Base-by-base conservation (phyloP, 2,329 filamentous ascomycete species). In the Talaromyces sp. region DNA sequence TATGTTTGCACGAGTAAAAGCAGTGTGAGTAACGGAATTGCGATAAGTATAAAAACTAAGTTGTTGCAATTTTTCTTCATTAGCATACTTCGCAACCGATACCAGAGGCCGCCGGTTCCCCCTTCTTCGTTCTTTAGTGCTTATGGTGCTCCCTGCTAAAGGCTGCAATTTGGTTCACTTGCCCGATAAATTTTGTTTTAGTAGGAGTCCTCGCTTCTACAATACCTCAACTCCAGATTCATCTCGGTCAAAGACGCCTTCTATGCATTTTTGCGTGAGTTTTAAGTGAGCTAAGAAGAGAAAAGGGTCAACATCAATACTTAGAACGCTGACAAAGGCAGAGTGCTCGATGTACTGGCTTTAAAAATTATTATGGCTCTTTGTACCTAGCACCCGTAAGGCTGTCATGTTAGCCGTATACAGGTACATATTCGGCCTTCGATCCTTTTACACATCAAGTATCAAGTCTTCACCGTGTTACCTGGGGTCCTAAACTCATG, bases 361-460 rank as follows among this genome's bases (percentile, higher is more conserved):
- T 54, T 39, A 35, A 57, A n/a, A 66, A 31, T 60, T 67, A 4
- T 64, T 67, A 18, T 67, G 65, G 65, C 60, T 67, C n/a, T 59
- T 67, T 21, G 62, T 67, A 12, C 65, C 65, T 28, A 64, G 64
- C 16, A 67, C 65, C 14, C 37, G 58, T 9, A 56, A 57, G 54
- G 50, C 58, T 5, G 58, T 60, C 39, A 81, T 79, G 2, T 73
- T 83, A 12, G 81, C 82, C 66, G 81, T 83, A 72, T 69, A 78
- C 3, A 77, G 78, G 55, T 75, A 73, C 59, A 70, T 78, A 18
- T 79, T 79, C 63, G 70, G 69, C 0, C 70, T 79, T 11, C 70
- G 0, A 77, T 71, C 1, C 64, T 68, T 11, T 64, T 66, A 2
- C 75, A 77, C 58, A 67, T 70, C 5, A 63, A 66, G 0, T 79